A percentile compares a stretch with the other conserved stretches of the same genome.
Conservation (phyloP, 2,329 filamentous ascomycete species). For the Chaetomium olivaceum region DNA sequence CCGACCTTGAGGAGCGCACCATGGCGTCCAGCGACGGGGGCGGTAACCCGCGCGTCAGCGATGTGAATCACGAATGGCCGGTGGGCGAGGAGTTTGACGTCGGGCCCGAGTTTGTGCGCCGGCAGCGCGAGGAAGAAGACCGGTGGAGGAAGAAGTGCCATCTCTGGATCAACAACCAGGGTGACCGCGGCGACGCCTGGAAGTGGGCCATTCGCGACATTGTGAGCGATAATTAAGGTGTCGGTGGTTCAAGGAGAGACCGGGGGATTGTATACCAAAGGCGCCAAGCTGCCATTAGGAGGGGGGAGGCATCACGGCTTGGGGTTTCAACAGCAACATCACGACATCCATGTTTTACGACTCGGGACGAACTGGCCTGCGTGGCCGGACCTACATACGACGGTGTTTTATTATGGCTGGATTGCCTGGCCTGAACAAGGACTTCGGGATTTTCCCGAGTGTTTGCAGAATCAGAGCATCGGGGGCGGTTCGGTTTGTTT, state of each 20-base stretch:
- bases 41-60: constrained; percentile 55
- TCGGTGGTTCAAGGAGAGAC: not conserved
- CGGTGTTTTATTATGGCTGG: not conserved
- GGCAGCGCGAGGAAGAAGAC: constrained; percentile 89
- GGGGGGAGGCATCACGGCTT: constrained; percentile 12
- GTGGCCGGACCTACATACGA: not conserved
- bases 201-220: constrained; percentile 73
- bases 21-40: constrained; percentile 50
- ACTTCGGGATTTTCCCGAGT: not conserved
- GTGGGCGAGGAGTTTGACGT: constrained; percentile 98
- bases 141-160: constrained; percentile 87
- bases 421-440: not conserved
- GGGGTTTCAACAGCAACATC: not conserved
- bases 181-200: constrained; percentile 63
- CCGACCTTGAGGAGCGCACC: constrained; percentile 75
- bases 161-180: constrained; percentile 69
- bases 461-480: not conserved
- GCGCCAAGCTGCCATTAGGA: not conserved
- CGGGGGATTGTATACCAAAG: not conserved
- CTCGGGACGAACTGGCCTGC: not conserved
- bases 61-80: constrained; percentile 74
- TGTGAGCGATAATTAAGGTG: constrained; percentile 39
- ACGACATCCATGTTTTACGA: not conserved
- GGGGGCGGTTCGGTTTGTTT: not conserved
- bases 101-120: constrained; percentile 85